Evolutionary conservation across 805 yeast genomes (phyloP).

Genomic region (Metschnikowia arizonensis): DNA sequence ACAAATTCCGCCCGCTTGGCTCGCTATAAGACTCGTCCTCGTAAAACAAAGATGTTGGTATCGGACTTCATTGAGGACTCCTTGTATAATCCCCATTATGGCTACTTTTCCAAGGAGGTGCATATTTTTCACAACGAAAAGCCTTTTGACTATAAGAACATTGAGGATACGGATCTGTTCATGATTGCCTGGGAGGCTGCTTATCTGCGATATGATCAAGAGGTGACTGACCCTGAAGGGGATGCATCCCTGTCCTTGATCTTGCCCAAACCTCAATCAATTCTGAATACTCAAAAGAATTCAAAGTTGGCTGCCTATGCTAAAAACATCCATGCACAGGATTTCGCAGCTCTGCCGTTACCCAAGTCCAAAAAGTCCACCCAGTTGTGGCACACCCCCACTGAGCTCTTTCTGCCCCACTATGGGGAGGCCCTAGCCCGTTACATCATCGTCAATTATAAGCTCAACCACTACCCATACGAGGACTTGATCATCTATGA

Average conservation of each 20-base stretch:
- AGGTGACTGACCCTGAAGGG: too few relatives aligned
- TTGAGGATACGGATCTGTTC: slow-evolving; percentile 65
- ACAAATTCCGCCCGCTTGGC: slow-evolving; percentile 33
- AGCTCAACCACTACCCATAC: slow-evolving; percentile 63
- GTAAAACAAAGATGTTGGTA: slow-evolving; percentile 61
- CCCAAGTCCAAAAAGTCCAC: slow-evolving; percentile 34
- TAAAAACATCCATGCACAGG: slow-evolving; percentile 22
- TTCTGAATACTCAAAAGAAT: not conserved
- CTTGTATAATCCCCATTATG: slow-evolving; percentile 74
- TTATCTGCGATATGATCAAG: slow-evolving; percentile 49
- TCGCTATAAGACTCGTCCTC: slow-evolving; percentile 47
- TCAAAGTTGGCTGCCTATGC: slow-evolving; percentile 25
- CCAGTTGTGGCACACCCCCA: slow-evolving; percentile 88
- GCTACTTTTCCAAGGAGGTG: slow-evolving; percentile 76
- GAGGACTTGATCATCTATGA: slow-evolving; percentile 74
- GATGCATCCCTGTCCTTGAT: too few relatives aligned
- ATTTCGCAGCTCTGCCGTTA: slow-evolving; percentile 15
- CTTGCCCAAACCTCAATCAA: too few relatives aligned
- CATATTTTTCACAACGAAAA: slow-evolving; percentile 66
- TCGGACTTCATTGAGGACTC: slow-evolving; percentile 84
- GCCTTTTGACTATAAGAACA: slow-evolving; percentile 58
- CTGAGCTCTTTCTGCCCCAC: slow-evolving; percentile 77
- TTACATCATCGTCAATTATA: slow-evolving; percentile 67
- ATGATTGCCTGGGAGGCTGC: slow-evolving; percentile 63
- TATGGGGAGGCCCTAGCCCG: slow-evolving; percentile 86